Base-by-base conservation (phyloP, 257 asterid genomes). In the Petunia secreta region DNA sequence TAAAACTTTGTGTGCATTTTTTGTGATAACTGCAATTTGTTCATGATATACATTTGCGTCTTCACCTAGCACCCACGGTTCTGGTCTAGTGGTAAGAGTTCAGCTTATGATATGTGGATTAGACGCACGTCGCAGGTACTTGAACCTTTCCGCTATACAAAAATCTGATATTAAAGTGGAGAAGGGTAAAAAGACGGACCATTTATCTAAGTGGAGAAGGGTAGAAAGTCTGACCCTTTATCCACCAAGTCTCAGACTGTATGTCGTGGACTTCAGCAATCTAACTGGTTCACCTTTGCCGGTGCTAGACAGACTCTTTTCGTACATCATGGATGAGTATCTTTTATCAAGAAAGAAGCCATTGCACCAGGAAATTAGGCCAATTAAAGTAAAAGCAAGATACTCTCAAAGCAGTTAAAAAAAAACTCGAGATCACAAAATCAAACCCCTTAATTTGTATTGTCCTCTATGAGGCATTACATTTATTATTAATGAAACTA, bases 241-340 rank as follows among this genome's bases (percentile, higher is more conserved):
- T 25, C 25, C 25, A 25, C 25, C 25, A 25, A 25, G 25, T 25
- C 25, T 25, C 25, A 25, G 25, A 25, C 25, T 25, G 25, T 25
- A 25, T 82, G 65, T 58, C 2, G 6, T 25, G 59, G 55, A 71
- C 9, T 71, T 11, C 34, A 48, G 11, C 58, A 6, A 48, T 71
- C 60, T 75, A 62, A 68, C 77, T 69, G 79, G 78, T 73, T 48
- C 81, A 14, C 5, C 44, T 59, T 48, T 48, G 60, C 60, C 48
- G 36, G 44, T 5, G 44, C 66, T 63, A 58, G 37, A 46, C 55
- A 57, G 50, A 40, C 75, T 73, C 43, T 62, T 57, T 39, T 44
- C 74, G 52, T 38, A 67, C 55, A 43, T 75, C 67, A 95, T 93
- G 99, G 94, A 89, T 81, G 96, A 88, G 65, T 60, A 13, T 2